phyloP scores from a whole-genome alignment of 768 basidiomycete species.

The Gyrodon lividus region DNA sequence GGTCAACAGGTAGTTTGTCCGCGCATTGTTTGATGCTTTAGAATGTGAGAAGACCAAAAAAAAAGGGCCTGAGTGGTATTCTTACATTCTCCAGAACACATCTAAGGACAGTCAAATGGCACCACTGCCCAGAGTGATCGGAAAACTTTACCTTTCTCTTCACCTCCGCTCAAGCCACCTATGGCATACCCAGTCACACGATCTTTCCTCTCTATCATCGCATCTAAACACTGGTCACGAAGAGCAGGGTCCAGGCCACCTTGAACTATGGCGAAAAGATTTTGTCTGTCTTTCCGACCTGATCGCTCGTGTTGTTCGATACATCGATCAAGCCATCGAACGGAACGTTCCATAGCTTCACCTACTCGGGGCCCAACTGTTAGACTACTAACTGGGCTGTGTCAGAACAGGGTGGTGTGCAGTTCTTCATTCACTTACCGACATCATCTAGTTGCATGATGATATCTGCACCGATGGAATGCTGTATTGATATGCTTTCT shows the following conservation, averaged over 20 bases:
- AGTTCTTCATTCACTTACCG: constrained; percentile 45
- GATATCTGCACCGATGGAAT: constrained; percentile 88
- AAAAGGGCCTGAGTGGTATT: constrained; percentile 1
- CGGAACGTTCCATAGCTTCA: constrained; percentile 86
- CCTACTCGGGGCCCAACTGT: constrained; percentile 77
- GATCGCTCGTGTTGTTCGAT: constrained; percentile 71
- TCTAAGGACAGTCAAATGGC: constrained; percentile 41
- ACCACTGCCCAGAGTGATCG: constrained; percentile 8
- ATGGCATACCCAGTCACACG: constrained; percentile 89
- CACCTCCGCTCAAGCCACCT: constrained; percentile 87
- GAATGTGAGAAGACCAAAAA: constrained; percentile 11
- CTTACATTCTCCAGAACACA: constrained; percentile 83
- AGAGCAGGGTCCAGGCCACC: constrained; percentile 75
- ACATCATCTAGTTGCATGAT: constrained; percentile 96
- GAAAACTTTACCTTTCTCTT: constrained; percentile 71
- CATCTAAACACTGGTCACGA: constrained; percentile 73
- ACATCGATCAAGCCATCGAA: constrained; percentile 90
- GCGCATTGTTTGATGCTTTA: constrained; percentile 79
- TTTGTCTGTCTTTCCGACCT: constrained; percentile 65
- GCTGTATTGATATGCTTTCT: constrained; percentile 88
- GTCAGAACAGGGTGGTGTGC: constrained; percentile 3
- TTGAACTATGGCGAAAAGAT: constrained; percentile 91
- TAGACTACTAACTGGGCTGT: constrained; percentile 65
- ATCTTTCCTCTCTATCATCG: constrained; percentile 76
- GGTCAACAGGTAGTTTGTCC: constrained; percentile 72